Base-by-base conservation (phyloP, 345 rosid species). In the Populus alba region DNA sequence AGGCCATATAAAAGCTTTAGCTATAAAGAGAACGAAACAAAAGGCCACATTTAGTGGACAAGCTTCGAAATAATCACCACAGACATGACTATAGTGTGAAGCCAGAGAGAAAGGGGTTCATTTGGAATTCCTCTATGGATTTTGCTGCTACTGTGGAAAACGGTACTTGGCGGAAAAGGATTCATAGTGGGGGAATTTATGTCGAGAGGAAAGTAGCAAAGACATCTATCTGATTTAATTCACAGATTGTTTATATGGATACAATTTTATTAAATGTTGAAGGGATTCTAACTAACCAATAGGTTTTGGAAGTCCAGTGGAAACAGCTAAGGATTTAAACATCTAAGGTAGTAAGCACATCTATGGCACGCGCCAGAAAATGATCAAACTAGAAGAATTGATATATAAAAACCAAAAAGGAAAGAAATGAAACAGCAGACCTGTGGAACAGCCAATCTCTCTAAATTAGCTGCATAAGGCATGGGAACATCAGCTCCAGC, bases 401-500 rank as follows among this genome's bases (percentile, higher is more conserved):
- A 66, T 47, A 37, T 17, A 63, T 43, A 66, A 57, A n/a, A 16
- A 13, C 15, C 3, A 55, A 55, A 57, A 8, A 57, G 0, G 9
- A 55, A 22, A 57, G 23, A 8, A 1, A 23, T 8, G 63, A n/a
- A n/a, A 59, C 29, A 59, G 65, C 65, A 7, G 31, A 94, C 98
- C 95, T 95, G 99, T 68, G 97, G 98, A 73, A 90, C 86, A 76
- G 98, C 96, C 88, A 90, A 55, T 81, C 98, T 91, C 88, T 95
- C 98, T 29, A 93, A 89, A 87, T 93, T 93, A 27, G 92, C 89
- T 13, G 98, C 96, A 51, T 90, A 95, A 37, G 99, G 97, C 98
- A 89, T 92, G 70, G 97, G 97, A 70, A 92, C 94, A 84, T 95
- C 99, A 68, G 99, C 96, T 81, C 96, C 94, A 69, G 94, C 83